These are phyloP conservation scores for Pythium aphanidermatum DNA, from an alignment of 352 stramenopile genomes.

Conservation along the genomic window DNA sequence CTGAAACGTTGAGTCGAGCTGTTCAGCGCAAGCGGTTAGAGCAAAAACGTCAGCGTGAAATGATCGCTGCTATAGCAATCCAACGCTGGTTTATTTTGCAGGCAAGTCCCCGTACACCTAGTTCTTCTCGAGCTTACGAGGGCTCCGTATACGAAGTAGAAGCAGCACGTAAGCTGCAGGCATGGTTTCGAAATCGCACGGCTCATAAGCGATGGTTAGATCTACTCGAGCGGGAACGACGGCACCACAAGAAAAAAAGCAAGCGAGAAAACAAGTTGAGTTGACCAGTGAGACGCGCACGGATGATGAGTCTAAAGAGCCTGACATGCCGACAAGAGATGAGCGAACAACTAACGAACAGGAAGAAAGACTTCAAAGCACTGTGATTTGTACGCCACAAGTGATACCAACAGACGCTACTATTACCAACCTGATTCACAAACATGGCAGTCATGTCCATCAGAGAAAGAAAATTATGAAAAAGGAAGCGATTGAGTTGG, in stretches of 20 bases:
- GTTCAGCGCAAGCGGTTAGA: slow-evolving; percentile 5
- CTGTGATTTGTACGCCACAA: too few species aligned
- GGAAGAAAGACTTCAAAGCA: too few species aligned
- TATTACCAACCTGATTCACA: too few species aligned
- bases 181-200: slow-evolving; percentile 6
- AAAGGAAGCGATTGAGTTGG: slow-evolving; percentile 19
- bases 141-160: too few species aligned
- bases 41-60: slow-evolving; percentile 1
- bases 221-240: slow-evolving; percentile 10
- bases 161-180: too few species aligned
- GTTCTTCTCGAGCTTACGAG: too few species aligned
- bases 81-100: slow-evolving; percentile 34
- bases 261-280: neutral
- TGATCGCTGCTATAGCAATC: slow-evolving; percentile 22
- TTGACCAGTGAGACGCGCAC: neutral
- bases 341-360: too few species aligned
- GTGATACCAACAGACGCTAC: too few species aligned
- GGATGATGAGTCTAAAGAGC: too few species aligned
- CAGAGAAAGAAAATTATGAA: slow-evolving; percentile 17
- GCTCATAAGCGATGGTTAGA: slow-evolving; percentile 14
- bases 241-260: neutral
- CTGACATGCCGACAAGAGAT: too few species aligned
- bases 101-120: slow-evolving; percentile 12
- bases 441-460: neutral
- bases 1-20: slow-evolving; percentile 7